phyloP scores from a whole-genome alignment of 345 rosid genomes.

The Sapria himalayana region DNA sequence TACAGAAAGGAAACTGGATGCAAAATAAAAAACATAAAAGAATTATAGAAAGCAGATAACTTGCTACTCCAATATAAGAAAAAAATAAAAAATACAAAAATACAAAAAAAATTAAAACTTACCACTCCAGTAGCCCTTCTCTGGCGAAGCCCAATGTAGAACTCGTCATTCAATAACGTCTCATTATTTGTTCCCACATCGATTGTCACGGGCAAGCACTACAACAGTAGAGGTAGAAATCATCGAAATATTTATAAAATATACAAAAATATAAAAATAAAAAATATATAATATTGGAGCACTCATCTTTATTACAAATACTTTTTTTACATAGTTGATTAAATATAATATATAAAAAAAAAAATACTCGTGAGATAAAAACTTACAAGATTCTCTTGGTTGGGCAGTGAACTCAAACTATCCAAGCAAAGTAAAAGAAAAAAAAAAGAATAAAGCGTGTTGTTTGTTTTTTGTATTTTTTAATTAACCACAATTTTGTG shows the following conservation, averaged over 20 bases:
- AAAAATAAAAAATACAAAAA: slow-evolving; percentile 3
- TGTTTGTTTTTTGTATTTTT: no score
- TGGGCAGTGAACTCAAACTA: no score
- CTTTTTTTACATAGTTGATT: no score
- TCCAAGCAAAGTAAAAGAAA: no score
- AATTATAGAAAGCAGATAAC: slow-evolving; percentile 6
- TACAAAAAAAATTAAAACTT: slow-evolving; percentile 1
- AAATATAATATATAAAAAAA: no score
- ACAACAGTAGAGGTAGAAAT: slow-evolving; percentile 8
- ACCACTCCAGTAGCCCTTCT: slow-evolving; percentile 96
- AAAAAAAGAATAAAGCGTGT: no score
- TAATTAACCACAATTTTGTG: no score
- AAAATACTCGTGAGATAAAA: no score
- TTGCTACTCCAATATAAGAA: neutral
- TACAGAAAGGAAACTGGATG: neutral
- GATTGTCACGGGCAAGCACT: slow-evolving; percentile 93
- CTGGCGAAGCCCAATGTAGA: slow-evolving; percentile 86
- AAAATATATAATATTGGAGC: no score
- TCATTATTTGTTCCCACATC: slow-evolving; percentile 98
- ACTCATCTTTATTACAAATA: no score
- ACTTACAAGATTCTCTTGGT: no score
- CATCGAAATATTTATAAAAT: neutral
- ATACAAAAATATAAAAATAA: no score
- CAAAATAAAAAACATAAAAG: slow-evolving; percentile 4
- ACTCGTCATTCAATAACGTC: slow-evolving; percentile 68